Percentiles rank a stretch among this genome's conserved stretches.
These are phyloP conservation scores for Cercis canadensis DNA, from an alignment of 306 rosid species.

Conservation along the genomic window DNA sequence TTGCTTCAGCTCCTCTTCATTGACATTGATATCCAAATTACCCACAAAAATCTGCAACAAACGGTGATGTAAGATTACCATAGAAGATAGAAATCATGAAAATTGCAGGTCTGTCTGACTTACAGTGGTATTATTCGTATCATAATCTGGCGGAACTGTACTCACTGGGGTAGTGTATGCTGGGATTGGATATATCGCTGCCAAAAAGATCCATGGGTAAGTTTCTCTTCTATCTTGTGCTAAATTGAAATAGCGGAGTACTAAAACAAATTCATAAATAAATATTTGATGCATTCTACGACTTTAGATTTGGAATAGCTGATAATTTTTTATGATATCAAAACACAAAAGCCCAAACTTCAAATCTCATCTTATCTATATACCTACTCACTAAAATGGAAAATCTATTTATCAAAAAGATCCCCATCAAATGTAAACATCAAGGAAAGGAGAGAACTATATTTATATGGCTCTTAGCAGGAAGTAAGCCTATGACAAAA, in stretches of 20 bases:
- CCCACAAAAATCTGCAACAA: constrained; percentile 77
- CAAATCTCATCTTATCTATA: not conserved
- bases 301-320: not conserved
- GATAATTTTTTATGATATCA: not conserved
- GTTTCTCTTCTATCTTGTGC: not conserved
- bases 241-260: constrained; percentile 10
- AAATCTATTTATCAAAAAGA: not conserved
- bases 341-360: not conserved
- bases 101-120: constrained; percentile 34
- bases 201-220: constrained; percentile 34
- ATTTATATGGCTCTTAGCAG: no score
- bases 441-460: no score
- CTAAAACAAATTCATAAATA: constrained; percentile 14
- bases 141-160: constrained; percentile 63
- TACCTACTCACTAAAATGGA: not conserved
- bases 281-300: not conserved
- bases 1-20: constrained; percentile 89
- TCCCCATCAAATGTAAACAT: no score
- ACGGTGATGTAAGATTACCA: constrained; percentile 35
- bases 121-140: constrained; percentile 82
- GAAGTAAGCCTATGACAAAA: not conserved
- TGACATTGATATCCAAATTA: constrained; percentile 80
- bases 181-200: constrained; percentile 68
- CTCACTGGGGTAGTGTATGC: constrained; percentile 67
- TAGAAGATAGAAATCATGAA: constrained; percentile 1